Base-by-base conservation (phyloP, 1,284 basidiomycete genomes). In the Trichosporon ovoides region DNA sequence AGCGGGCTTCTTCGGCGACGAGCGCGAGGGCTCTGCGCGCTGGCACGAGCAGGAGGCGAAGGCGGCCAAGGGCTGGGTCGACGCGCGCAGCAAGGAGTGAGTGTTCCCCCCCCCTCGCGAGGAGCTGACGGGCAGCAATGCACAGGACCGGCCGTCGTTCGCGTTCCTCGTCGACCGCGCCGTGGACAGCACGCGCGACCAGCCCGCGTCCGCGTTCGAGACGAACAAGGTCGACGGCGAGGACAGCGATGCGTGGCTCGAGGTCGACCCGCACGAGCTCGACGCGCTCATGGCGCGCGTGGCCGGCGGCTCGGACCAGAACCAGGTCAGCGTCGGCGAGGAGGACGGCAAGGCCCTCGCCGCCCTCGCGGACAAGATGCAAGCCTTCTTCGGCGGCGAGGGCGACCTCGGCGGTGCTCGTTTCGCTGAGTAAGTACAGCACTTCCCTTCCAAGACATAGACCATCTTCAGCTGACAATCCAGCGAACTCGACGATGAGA, bases 371-470 rank as follows among this genome's bases (percentile, higher is more conserved):
- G 80, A 83, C 62, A 89, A 91, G 73, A 89, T 97, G 0, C 86
- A 90, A 68, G 80, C 81, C 31, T 97, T 97, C 71, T 84, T 97
- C 2, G 86, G 91, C 65, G 91, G 88, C 2, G 78, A 92, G 71
- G 93, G 93, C 6, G 87, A 89, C 63, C 62, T 95, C 6, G 86
- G 91, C 66, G 93, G 93, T 1, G 93, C 91, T 0, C 77, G 81
- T 61, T 94, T 97, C 68, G 84, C 87, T 52, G 92, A 94, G 91
- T 95, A 76, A 69, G 88, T 79, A 31, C n/a, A n/a, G 11, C 54
- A 38, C 31, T 13, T 22, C 20, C 3, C 40, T 13, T 35, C 34
- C n/a, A n/a, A n/a, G n/a, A n/a, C n/a, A n/a, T n/a, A 35, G 9
- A 24, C 1, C 13, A 14, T 13, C 40, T 46, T 18, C 2, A 31